Conservation (phyloP, 345 rosid genomes). For the Corymbia maculata region DNA sequence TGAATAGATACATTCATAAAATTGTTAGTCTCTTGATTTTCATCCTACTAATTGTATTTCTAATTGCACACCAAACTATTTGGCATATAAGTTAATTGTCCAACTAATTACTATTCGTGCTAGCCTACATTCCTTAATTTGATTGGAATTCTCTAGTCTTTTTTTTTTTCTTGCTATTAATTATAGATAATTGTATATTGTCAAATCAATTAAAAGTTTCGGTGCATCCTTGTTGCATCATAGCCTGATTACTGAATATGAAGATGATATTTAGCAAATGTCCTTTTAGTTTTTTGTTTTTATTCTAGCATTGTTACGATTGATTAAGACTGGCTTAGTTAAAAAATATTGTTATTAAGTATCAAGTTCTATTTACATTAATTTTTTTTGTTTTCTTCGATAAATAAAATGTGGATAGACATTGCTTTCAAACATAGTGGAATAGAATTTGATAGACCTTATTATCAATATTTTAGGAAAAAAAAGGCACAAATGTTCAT, state of each 20-base stretch:
- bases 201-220: neutral
- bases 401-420: neutral
- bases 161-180: neutral
- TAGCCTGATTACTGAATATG: neutral
- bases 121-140: neutral
- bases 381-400: neutral
- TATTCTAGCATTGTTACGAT: neutral
- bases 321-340: neutral
- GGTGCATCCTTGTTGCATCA: neutral
- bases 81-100: neutral
- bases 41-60: neutral
- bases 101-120: neutral
- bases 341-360: neutral
- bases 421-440: neutral
- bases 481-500: neutral
- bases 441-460: neutral
- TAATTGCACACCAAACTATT: neutral
- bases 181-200: neutral
- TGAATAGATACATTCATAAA: neutral
- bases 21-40: neutral
- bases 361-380: neutral
- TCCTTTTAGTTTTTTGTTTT: neutral
- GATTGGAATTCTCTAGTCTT: neutral
- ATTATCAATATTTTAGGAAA: neutral
- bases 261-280: neutral